Base-by-base conservation (phyloP, 2,329 filamentous ascomycete species). In the Mycosphaerella sp. region DNA sequence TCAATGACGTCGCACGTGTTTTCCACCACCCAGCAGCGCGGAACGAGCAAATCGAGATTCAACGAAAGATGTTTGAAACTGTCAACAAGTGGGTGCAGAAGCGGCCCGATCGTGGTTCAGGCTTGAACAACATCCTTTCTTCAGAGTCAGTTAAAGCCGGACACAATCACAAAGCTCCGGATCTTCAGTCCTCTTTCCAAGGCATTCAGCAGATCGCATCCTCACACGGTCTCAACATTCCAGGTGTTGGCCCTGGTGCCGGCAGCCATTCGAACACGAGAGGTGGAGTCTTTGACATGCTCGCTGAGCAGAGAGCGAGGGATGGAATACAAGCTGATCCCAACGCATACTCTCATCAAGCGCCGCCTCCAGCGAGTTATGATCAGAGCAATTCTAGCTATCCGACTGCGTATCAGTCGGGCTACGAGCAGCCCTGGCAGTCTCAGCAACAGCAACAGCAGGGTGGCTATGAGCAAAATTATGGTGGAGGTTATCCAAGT, bases 11-110 rank as follows among this genome's bases (percentile, higher is more conserved):
- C 36, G 73, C 89, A 41, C 80, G 81, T 18, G 83, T 88, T 9
- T 95, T 97, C 73, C 93, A 98, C 68, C 93, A 98, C 66, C 93
- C 93, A 1, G 86, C 86, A 6, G 75, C 89, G 27, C 84, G 91
- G 18, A 80, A 93, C 60, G 82, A 86, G 49, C 75, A 77, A 50
- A 74, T 87, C 51, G 87, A 95, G 66, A 83, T 93, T 25, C 93
- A 97, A 59, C 79, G 81, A 40, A 83, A 84, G 46, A 98, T 98
- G 93, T 97, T 87, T 71, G 78, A 82, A 49, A 88, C 86, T 0
- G 89, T 98, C 2, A 80, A 86, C 62, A 77, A 79, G 53, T 98
- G 91, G 91, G 84, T 81, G 0, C 79, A 87, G 44, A 79, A 83
- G 59, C 78, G 84, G 51, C 76, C 82, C 2, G 82, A 85, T 30